phyloP scores from a whole-genome alignment of 2,329 filamentous ascomycete species.

The Alternaria sp. region DNA sequence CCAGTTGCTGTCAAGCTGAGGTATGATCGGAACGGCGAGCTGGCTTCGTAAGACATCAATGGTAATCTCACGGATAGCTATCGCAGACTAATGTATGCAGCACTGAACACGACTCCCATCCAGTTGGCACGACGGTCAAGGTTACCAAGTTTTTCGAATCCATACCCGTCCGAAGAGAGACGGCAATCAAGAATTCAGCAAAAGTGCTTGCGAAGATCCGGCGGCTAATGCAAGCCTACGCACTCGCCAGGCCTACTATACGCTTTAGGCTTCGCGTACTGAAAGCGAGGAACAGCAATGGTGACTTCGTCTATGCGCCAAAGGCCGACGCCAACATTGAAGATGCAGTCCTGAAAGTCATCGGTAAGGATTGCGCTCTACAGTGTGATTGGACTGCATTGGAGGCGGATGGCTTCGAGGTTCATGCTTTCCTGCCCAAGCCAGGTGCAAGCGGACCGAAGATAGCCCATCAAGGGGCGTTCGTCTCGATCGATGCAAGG shows the following conservation, averaged over 20 bases:
- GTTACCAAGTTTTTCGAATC: slow-evolving; percentile 64
- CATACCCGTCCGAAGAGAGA: slow-evolving; percentile 68
- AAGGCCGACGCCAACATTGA: slow-evolving; percentile 56
- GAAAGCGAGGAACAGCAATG: slow-evolving; percentile 58
- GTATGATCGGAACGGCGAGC: slow-evolving; percentile 58
- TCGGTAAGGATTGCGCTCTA: slow-evolving; percentile 63
- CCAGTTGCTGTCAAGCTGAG: slow-evolving; percentile 61
- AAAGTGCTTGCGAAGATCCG: slow-evolving; percentile 66
- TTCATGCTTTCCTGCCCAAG: slow-evolving; percentile 66
- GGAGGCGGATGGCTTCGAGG: slow-evolving; percentile 50
- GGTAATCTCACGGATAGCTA: background rate
- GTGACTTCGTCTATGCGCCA: slow-evolving; percentile 69
- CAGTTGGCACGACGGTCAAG: slow-evolving; percentile 72
- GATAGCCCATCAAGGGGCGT: slow-evolving; percentile 55
- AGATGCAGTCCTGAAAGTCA: slow-evolving; percentile 67
- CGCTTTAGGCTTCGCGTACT: slow-evolving; percentile 66
- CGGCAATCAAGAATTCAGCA: slow-evolving; percentile 62
- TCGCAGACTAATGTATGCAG: slow-evolving; percentile 21
- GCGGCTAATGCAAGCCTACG: slow-evolving; percentile 67
- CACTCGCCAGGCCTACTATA: slow-evolving; percentile 68
- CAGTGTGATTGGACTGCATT: slow-evolving; percentile 58
- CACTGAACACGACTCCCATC: slow-evolving; percentile 55
- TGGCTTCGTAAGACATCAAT: slow-evolving; percentile 47
- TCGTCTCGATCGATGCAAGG: slow-evolving; percentile 71
- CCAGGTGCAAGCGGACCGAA: slow-evolving; percentile 52